A percentile compares a stretch with the other conserved stretches of the same genome.
phyloP scores from a whole-genome alignment of 345 rosid genomes.

The Eucalyptus grandis region DNA sequence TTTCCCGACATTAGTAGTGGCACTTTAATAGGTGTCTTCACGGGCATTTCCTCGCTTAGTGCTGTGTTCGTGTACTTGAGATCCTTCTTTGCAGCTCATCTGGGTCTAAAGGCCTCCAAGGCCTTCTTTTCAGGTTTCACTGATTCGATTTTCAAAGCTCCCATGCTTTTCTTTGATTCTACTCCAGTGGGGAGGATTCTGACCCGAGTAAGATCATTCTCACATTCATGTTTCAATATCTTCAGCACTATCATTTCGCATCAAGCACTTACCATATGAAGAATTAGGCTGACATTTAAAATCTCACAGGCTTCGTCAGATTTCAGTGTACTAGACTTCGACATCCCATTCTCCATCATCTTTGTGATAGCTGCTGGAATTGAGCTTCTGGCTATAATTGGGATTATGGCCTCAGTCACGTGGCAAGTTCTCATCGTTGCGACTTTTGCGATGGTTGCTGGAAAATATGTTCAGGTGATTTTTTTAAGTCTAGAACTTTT shows the following conservation, averaged over 20 bases:
- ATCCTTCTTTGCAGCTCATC: slow-evolving; percentile 22
- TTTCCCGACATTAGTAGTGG: slow-evolving; percentile 24
- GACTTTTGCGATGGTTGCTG: slow-evolving; percentile 34
- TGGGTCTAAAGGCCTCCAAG: slow-evolving; percentile 60
- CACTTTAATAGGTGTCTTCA: slow-evolving; percentile 41
- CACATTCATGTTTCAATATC: not conserved
- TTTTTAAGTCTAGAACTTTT: not conserved
- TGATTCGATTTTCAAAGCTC: slow-evolving; percentile 53
- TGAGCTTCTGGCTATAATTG: slow-evolving; percentile 28
- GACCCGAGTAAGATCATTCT: slow-evolving; percentile 45
- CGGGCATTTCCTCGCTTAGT: slow-evolving; percentile 45
- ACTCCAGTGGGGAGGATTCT: slow-evolving; percentile 71
- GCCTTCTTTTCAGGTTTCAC: slow-evolving; percentile 60
- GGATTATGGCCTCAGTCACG: slow-evolving; percentile 56
- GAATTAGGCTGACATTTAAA: too few relatives aligned
- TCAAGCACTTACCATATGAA: not conserved
- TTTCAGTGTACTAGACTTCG: slow-evolving; percentile 47
- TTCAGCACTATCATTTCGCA: not conserved
- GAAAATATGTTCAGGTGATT: slow-evolving; percentile 52
- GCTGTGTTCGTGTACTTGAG: slow-evolving; percentile 34
- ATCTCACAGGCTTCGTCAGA: slow-evolving; percentile 67
- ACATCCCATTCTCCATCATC: slow-evolving; percentile 38
- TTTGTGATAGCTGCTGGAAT: slow-evolving; percentile 19
- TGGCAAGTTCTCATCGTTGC: slow-evolving; percentile 76
- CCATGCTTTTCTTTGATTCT: slow-evolving; percentile 73